Evolutionary conservation across 805 yeast species (phyloP), one percentile per base, ranked within the genome.

Genomic region (Zygosaccharomyces siamensis): DNA sequence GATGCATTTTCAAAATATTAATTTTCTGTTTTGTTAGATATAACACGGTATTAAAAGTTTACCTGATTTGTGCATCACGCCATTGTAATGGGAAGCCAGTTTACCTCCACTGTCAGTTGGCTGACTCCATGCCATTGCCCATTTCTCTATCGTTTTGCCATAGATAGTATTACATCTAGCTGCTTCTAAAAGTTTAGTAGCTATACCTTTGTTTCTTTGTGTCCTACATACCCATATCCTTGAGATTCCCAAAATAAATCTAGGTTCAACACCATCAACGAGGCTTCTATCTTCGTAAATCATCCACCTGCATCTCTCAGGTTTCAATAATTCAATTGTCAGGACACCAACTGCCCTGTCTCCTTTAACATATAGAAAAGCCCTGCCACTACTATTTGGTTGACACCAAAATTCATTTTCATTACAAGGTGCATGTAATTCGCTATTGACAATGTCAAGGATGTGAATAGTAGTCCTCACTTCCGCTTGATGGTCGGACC

Each of bases 51-150:
- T 47, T 24, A 66, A 48, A 6, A 61, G 39, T 53, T 62, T 61
- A 4, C 69, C 69, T 7, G 68, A 64, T 28, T 56, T 59, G 59
- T 83, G 88, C 24, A 49, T 62, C 0, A 75, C 77, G 0, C 84
- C 81, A 58, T 80, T 81, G 58, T 78, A 83, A 27, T 60, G 66
- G 30, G 62, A 63, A 0, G 89, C 88, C 28, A 84, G 69, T 48
- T 74, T 72, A 1, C 81, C 80, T 0, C 92, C 92, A 49, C 75
- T 72, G 43, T 72, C 77, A 49, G 86, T 80, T 0, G 90, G 89
- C 61, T 84, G 92, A 39, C 87, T 81, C 79, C 87, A 84, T 0
- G 81, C 86, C 16, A 84, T 61, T 50, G 78, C 74, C 12, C 52
- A 54, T 48, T 64, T 74, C 2, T 66, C 64, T 11, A 83, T 54